Base-by-base conservation (phyloP, 768 basidiomycete genomes). In the Kockovaella imperatae region DNA sequence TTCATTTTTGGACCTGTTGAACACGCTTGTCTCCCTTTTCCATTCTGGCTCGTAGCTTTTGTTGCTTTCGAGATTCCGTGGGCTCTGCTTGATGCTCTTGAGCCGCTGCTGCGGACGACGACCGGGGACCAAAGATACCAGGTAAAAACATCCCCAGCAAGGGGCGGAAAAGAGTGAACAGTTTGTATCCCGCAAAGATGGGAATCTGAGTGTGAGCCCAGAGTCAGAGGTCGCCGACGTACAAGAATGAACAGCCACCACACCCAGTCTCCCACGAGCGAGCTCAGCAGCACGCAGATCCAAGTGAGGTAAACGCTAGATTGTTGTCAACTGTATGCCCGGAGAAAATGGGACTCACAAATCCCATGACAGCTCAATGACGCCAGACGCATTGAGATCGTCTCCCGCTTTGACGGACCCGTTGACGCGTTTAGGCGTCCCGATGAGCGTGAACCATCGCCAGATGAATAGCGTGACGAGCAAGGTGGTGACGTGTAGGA, bases 1-100 rank as follows among this genome's bases (percentile, higher is more conserved):
- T 44, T 32, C 40, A 35, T 31, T 53, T 51, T 26, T 64, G 56
- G 3, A 59, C 50, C 47, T 66, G 64, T 49, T 70, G 66, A 0
- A 70, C 56, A 47, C 69, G 48, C 53, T 70, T 70, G 42, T 70
- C 69, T 3, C 69, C 69, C 53, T 60, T 62, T 41, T 70, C 69
- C 56, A 60, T 55, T 44, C 69, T 57, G 5, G 64, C 67, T 26
- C 57, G 42, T 26, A 70, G 42, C 45, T 70, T 70, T 8, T 64
- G 64, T 35, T 70, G 69, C 42, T 52, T 54, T 41, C 54, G 54
- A 11, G 61, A 64, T 35, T 63, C 56, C 0, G 31, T 54, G 3
- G 43, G 47, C 24, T 62, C 57, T 35, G 51, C 44, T 18, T 21
- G 53, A 18, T 43, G 52, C 2, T 21, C 47, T 20, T 34, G 51